Evolutionary conservation across 2,329 filamentous ascomycete genomes (phyloP).

Genomic region (Teratosphaeria destructans): DNA sequence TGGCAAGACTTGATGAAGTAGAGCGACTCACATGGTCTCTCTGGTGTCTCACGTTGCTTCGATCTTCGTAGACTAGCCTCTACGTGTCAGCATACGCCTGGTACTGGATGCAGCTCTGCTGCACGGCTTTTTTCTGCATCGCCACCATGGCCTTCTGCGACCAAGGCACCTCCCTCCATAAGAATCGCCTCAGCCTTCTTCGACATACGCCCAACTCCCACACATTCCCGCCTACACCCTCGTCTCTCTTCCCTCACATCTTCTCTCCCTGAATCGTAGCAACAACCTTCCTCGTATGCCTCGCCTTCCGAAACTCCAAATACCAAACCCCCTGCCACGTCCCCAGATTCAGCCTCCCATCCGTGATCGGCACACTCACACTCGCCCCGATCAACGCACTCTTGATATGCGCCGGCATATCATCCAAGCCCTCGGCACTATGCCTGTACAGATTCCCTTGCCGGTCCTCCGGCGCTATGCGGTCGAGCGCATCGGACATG

Average conservation of each 20-base stretch:
- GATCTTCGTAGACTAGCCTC: not conserved
- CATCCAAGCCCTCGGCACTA: constrained; percentile 74
- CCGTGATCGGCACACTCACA: constrained; percentile 79
- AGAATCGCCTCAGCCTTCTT: too few relatives aligned
- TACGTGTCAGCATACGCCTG: too few relatives aligned
- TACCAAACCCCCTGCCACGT: constrained; percentile 93
- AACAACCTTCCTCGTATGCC: constrained; percentile 71
- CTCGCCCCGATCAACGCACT: constrained; percentile 79
- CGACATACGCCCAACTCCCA: not conserved
- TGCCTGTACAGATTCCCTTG: constrained; percentile 65
- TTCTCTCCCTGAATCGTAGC: constrained; percentile 90
- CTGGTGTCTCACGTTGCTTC: not conserved
- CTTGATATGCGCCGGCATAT: constrained; percentile 98
- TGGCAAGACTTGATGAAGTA: not conserved
- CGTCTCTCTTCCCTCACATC: constrained; percentile 8
- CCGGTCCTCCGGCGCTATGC: constrained; percentile 73
- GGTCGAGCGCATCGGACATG: constrained; percentile 92
- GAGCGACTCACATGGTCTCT: not conserved
- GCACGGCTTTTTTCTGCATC: too few relatives aligned
- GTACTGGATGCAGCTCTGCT: too few relatives aligned
- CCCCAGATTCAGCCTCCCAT: constrained; percentile 63
- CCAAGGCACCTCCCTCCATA: too few relatives aligned
- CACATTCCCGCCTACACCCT: too few relatives aligned
- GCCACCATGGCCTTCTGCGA: too few relatives aligned
- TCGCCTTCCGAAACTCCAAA: constrained; percentile 70